Conservation (phyloP, 2,329 filamentous ascomycete genomes). For the Clonostachys rosea region DNA sequence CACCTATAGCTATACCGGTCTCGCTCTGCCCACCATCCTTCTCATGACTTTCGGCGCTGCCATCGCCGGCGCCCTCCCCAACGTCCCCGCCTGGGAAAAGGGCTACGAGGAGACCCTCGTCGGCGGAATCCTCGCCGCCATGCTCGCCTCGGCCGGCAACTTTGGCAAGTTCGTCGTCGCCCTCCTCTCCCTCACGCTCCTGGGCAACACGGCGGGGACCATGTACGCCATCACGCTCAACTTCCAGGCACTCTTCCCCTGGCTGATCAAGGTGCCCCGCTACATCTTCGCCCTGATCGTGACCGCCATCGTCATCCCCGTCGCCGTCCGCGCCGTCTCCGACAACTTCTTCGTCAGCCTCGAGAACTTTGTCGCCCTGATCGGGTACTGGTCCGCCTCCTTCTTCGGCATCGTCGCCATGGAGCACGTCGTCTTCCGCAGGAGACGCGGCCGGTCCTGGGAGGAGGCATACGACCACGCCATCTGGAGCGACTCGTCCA, state of each 20-base stretch:
- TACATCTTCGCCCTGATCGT: slow-evolving; percentile 53
- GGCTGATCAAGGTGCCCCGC: slow-evolving; percentile 49
- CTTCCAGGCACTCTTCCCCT: slow-evolving; percentile 57
- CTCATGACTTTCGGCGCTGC: slow-evolving; percentile 61
- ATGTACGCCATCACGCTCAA: slow-evolving; percentile 61
- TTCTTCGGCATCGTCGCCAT: slow-evolving; percentile 44
- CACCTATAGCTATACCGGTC: slow-evolving; percentile 50
- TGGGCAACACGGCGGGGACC: slow-evolving; percentile 55
- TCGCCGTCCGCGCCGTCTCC: slow-evolving; percentile 46
- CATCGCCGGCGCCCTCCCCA: slow-evolving; percentile 55
- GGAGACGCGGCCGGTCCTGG: slow-evolving; percentile 2
- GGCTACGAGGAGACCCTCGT: slow-evolving; percentile 48
- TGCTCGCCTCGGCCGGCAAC: slow-evolving; percentile 51
- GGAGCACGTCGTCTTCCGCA: slow-evolving; percentile 44
- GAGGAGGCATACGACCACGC: slow-evolving; percentile 38
- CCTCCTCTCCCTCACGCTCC: slow-evolving; percentile 48
- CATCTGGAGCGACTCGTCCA: slow-evolving; percentile 39
- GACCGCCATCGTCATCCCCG: slow-evolving; percentile 54
- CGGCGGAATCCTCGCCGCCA: slow-evolving; percentile 55
- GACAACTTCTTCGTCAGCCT: slow-evolving; percentile 52
- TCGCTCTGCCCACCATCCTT: slow-evolving; percentile 47
- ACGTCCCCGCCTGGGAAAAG: slow-evolving; percentile 45
- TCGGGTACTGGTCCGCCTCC: slow-evolving; percentile 54
- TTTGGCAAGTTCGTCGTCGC: slow-evolving; percentile 61
- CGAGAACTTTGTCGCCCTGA: slow-evolving; percentile 51